Conservation (phyloP, 2,329 filamentous ascomycete species). For the Lachnellula occidentalis region DNA sequence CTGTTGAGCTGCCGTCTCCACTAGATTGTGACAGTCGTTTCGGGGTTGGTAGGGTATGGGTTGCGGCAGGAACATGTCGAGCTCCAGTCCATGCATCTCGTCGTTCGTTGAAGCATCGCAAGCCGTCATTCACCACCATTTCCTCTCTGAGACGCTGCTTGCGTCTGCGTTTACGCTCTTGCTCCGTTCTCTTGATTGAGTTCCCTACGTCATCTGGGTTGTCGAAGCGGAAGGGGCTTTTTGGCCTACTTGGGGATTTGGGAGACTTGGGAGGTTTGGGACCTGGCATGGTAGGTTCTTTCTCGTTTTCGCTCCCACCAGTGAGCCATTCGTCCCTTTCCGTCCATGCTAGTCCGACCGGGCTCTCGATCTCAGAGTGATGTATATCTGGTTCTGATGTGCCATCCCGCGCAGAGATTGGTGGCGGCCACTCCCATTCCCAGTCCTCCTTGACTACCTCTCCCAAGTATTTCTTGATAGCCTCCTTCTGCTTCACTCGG, state of each 20-base stretch:
- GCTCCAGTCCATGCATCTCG: slow-evolving; percentile 85
- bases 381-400: neutral
- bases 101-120: slow-evolving; percentile 72
- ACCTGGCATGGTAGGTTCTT: slow-evolving; percentile 11
- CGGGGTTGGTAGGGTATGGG: slow-evolving; percentile 16
- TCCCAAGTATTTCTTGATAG: slow-evolving; percentile 50
- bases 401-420: slow-evolving; percentile 7
- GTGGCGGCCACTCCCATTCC: slow-evolving; percentile 52
- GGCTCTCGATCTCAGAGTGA: slow-evolving; percentile 4
- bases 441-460: slow-evolving; percentile 54
- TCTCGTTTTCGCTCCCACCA: slow-evolving; percentile 23
- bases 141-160: slow-evolving; percentile 54
- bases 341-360: slow-evolving; percentile 19
- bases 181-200: slow-evolving; percentile 15
- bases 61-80: slow-evolving; percentile 45
- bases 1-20: slow-evolving; percentile 21
- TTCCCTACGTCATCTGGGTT: slow-evolving; percentile 35
- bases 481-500: slow-evolving; percentile 57
- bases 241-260: slow-evolving; percentile 6
- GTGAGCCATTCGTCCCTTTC: slow-evolving; percentile 32
- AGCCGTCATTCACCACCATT: slow-evolving; percentile 72
- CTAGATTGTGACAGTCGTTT: slow-evolving; percentile 33
- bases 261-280: slow-evolving; percentile 3
- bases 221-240: slow-evolving; percentile 35
- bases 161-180: slow-evolving; percentile 36